phyloP scores from a whole-genome alignment of 176 grass and related monocot genomes.

The Lolium rigidum region DNA sequence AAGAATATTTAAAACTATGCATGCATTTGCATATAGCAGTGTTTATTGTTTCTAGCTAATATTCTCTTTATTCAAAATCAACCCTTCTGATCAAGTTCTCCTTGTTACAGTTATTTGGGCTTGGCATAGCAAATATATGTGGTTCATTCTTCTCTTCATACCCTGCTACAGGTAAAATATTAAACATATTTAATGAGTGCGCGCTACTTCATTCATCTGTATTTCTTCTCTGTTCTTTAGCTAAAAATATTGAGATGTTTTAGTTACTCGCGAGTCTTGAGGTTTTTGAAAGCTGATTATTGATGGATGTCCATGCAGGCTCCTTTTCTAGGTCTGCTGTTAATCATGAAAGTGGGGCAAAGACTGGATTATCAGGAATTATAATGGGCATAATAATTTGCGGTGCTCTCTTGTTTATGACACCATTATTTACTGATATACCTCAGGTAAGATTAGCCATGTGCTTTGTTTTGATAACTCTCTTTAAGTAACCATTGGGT shows the following conservation, averaged over 20 bases:
- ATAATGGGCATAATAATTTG: constrained; percentile 92
- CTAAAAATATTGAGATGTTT: constrained; percentile 19
- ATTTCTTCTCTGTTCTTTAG: constrained; percentile 28
- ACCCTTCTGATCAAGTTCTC: background rate
- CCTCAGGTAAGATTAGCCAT: constrained; percentile 73
- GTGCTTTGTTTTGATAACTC: constrained; percentile 7
- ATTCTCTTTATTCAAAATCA: constrained; percentile 29
- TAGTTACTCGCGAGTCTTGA: constrained; percentile 1
- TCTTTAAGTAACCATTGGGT: background rate
- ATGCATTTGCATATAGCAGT: constrained; percentile 21
- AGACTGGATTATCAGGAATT: constrained; percentile 91
- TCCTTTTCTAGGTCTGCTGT: constrained; percentile 99
- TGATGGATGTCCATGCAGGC: constrained; percentile 56
- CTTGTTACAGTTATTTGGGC: constrained; percentile 83
- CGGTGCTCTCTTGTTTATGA: constrained; percentile 92
- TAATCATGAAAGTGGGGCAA: constrained; percentile 95
- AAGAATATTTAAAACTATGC: background rate
- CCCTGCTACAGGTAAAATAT: constrained; percentile 82
- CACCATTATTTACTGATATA: constrained; percentile 94
- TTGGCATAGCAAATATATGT: constrained; percentile 93
- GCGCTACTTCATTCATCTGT: constrained; percentile 10
- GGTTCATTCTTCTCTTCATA: constrained; percentile 93
- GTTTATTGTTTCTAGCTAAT: background rate
- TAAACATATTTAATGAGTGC: constrained; percentile 9
- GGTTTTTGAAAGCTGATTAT: constrained; percentile 35